Evolutionary conservation across 1,139 yeast genomes (phyloP), one percentile per base, ranked within the genome.

Genomic region (Blastobotrys apis): DNA sequence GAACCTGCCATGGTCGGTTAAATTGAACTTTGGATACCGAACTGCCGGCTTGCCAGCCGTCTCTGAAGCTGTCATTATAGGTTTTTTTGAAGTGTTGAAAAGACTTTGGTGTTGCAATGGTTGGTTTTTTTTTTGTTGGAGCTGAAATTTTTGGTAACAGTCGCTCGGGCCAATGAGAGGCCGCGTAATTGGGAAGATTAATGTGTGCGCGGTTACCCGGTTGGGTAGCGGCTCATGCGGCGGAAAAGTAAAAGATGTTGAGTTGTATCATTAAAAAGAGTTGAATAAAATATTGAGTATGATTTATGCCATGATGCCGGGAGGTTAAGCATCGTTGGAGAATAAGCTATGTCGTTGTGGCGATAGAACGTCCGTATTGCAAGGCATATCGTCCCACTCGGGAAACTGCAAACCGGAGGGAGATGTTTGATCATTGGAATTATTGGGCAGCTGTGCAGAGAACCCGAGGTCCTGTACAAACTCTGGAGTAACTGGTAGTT

Each of bases 1-100:
- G 56, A 61, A 74, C 21, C 46, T 29, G 10, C 44, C 46, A 8
- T 27, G 21, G 6, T 38, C 47, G 15, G 40, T 29, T 39, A 43
- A 39, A 41, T 46, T 43, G 35, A 43, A 41, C 37, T 29, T 21
- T n/a, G 51, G 51, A 32, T 46, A 48, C 38, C 46, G 39, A 5
- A n/a, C n/a, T n/a, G n/a, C n/a, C n/a, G n/a, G n/a, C n/a, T 39
- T 34, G 23, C 30, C 48, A 16, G 35, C 13, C 35, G 41, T 22
- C 21, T 27, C 26, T 38, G 21, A 8, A n/a, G 34, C n/a, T 20
- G n/a, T 5, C n/a, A n/a, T n/a, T 16, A 33, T 37, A 10, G 39
- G 4, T 37, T 27, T 19, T 29, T 26, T 21, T 35, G 10, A 5
- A 6, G 29, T 35, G 9, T 6, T 34, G 37, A 9, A n/a, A n/a